Evolutionary conservation across 495 filamentous ascomycete genomes (phyloP).

Genomic region (Penicillium nucicola): DNA sequence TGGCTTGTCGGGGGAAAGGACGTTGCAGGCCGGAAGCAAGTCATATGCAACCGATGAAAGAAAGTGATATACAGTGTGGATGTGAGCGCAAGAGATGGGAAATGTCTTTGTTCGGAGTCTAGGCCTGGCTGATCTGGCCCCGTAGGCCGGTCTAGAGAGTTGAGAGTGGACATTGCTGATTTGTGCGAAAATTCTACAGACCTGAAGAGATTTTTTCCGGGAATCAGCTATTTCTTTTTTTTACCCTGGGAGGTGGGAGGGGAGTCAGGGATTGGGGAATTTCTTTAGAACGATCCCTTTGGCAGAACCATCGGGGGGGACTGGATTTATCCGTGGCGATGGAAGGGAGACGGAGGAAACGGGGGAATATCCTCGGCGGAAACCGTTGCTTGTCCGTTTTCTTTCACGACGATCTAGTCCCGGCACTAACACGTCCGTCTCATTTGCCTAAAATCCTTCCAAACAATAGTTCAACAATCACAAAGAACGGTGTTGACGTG

Average conservation of each 20-base stretch:
- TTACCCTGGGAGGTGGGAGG: no score
- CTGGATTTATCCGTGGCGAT: conserved; percentile 9
- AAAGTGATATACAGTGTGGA: not conserved
- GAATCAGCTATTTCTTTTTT: no score
- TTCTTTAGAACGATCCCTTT: not conserved
- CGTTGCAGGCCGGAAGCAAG: conserved; percentile 2
- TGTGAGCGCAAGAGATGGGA: not conserved
- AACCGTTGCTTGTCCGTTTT: conserved; percentile 4
- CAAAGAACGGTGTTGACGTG: conserved; percentile 20
- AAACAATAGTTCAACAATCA: not conserved
- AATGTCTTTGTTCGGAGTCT: conserved; percentile 5
- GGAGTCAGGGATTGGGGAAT: not conserved
- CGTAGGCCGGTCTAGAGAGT: not conserved
- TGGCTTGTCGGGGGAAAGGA: conserved; percentile 12
- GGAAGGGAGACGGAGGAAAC: conserved; percentile 1
- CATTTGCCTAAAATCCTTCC: not conserved
- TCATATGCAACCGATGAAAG: not conserved
- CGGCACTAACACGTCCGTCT: not conserved
- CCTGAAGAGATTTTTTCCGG: not conserved
- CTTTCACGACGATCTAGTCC: not conserved
- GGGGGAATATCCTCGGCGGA: conserved; percentile 1
- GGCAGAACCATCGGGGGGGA: no score
- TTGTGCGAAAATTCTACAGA: conserved; percentile 10
- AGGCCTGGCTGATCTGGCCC: not conserved
- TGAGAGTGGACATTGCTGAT: not conserved